phyloP scores from a whole-genome alignment of 2,329 filamentous ascomycete species.

The Aureobasidium sp. region DNA sequence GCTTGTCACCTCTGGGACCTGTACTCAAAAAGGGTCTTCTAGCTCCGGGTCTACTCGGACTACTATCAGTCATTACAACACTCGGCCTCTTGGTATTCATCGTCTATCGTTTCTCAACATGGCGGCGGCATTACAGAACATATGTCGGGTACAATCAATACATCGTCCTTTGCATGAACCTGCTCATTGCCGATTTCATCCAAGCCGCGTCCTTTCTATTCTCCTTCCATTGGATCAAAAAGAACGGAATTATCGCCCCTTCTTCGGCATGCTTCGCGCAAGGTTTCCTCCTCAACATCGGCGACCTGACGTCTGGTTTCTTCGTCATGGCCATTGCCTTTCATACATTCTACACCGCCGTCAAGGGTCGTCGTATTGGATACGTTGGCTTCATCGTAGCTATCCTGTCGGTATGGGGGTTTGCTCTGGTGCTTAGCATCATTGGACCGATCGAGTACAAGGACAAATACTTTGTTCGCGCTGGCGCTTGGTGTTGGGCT shows the following conservation, averaged over 20 bases:
- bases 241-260: conserved; percentile 48
- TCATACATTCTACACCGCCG: conserved; percentile 59
- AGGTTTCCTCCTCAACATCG: conserved; percentile 60
- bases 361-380: conserved; percentile 49
- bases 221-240: conserved; percentile 52
- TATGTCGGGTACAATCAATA: conserved; percentile 52
- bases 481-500: conserved; percentile 63
- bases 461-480: conserved; percentile 52
- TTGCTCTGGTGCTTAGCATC: conserved; percentile 51
- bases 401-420: conserved; percentile 50
- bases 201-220: conserved; percentile 59
- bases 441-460: conserved; percentile 32
- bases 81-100: conserved; percentile 27
- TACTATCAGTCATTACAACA: conserved; percentile 26
- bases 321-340: conserved; percentile 60
- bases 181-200: conserved; percentile 61
- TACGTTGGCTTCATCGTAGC: conserved; percentile 44
- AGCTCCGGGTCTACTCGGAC: conserved; percentile 24
- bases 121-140: conserved; percentile 26
- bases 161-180: conserved; percentile 61
- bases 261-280: conserved; percentile 54
- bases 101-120: conserved; percentile 24
- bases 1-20: conserved; percentile 19
- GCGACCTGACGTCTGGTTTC: conserved; percentile 58
- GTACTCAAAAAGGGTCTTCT: conserved; percentile 24